Base-by-base conservation (phyloP, 306 rosid species). In the Senna siamea region DNA sequence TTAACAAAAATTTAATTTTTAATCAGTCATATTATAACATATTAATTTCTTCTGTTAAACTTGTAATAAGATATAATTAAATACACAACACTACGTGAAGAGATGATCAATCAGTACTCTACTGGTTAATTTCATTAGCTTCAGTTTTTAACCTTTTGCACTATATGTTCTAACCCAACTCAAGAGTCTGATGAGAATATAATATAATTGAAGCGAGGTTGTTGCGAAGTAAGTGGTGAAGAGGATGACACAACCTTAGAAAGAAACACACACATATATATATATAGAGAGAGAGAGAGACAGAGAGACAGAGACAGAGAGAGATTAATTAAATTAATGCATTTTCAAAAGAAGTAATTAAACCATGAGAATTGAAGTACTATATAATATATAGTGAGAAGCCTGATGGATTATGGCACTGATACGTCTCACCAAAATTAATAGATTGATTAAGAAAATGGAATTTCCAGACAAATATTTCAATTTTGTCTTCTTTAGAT, bases 381-480 rank as follows among this genome's bases (percentile, higher is more conserved):
- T n/a, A n/a, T n/a, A n/a, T n/a, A n/a, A n/a, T 26, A 26, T 26
- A 3, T 47, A 47, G 19, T 47, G 53, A 47, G 53, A 47, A 11
- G 47, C 14, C 4, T 12, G 30, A 26, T 26, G 1, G 6, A 28
- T 13, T n/a, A 58, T 6, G 20, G 41, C 41, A 20, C 6, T 43
- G 28, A 67, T 47, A 4, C 58, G 14, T 48, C 58, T 26, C 53
- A 67, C 58, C 72, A 47, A 17, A 67, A 15, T 19, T 28, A 28
- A 26, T 48, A 15, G 72, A 67, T 67, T 67, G 72, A 67, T 67
- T 26, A n/a, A 46, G 72, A 48, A 48, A 47, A 30, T 11, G 11
- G 57, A n/a, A 19, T 28, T 47, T 7, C 59, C n/a, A 15, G 58
- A 48, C n/a, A 28, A 28, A 26, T 15, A 9, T 67, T 14, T 17